Base-by-base conservation (phyloP, 1,284 basidiomycete genomes). In the Acaromyces ingoldii region DNA sequence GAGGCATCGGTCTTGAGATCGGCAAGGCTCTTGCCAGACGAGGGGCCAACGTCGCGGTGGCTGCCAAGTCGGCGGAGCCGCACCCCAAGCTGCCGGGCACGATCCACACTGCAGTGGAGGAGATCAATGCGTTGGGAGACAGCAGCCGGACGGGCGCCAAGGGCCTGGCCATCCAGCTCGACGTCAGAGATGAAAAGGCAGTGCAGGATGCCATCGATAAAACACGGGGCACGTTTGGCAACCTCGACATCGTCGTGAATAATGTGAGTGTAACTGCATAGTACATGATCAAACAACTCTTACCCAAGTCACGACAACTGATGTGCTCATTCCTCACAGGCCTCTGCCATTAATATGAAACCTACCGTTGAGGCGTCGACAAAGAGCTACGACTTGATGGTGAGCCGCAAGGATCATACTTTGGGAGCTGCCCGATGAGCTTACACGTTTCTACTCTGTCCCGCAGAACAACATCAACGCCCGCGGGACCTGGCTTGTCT, bases 231-330 rank as follows among this genome's bases (percentile, higher is more conserved):
- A 58, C 51, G 34, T 72, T 76, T 37, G 72, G 73, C 1, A 63
- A 61, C 1, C 42, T 76, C 10, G 74, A 76, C 37, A 65, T 76
- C 15, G 54, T 76, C 9, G 49, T 76, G 41, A 76, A 76, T 57
- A 76, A 76, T 38, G 73, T 69, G 22, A 37, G 49, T 41, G 6
- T 7, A 9, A 9, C 11, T n/a, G 43, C 3, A 10, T 15, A 37
- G 10, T 26, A 33, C 3, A 17, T 45, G 3, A 2, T 30, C 19
- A 40, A 11, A 17, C n/a, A 42, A 48, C 21, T 17, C 33, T 19
- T 25, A 17, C 13, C 44, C 42, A 13, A 39, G 19, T 11, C 28
- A 42, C 44, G 19, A 13, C 42, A 1, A 49, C 17, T 3, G 45
- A 45, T 22, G 17, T 7, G 11, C 17, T 11, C 44, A 33, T n/a